These are phyloP conservation scores for Solanum lycopersicoides DNA, from an alignment of 257 asterid species.

Conservation along the genomic window DNA sequence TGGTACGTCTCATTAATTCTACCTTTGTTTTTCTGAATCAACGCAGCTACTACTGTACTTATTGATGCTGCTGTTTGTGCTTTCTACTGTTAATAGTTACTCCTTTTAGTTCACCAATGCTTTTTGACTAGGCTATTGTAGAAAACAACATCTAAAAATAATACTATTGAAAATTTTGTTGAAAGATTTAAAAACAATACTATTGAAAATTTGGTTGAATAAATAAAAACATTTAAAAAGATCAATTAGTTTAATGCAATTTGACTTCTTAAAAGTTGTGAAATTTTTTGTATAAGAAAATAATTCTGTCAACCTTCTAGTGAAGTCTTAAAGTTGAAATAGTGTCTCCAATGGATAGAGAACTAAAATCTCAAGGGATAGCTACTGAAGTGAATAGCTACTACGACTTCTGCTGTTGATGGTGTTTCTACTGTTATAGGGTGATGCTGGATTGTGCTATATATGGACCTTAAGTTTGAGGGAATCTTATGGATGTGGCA, in stretches of 20 bases:
- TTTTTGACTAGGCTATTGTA: not conserved
- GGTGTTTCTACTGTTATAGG: not conserved
- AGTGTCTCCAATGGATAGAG: not conserved
- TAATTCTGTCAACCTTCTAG: not conserved
- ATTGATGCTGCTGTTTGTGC: not conserved
- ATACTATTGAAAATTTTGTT: not conserved
- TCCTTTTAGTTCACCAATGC: not conserved
- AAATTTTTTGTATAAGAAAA: not conserved
- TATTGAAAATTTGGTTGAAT: not conserved
- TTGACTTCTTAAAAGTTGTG: not conserved
- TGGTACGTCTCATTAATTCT: slow-evolving; percentile 24
- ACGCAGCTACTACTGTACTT: not conserved
- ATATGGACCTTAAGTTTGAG: not conserved
- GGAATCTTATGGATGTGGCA: not conserved
- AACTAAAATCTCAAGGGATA: not conserved
- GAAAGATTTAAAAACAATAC: not conserved
- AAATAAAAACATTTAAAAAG: not conserved
- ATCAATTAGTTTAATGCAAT: not conserved
- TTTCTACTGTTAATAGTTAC: not conserved
- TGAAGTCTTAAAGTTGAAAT: not conserved
- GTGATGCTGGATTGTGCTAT: not conserved
- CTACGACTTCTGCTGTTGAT: not conserved
- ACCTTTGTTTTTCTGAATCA: not conserved
- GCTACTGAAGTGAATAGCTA: not conserved
- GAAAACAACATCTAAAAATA: not conserved